These are phyloP conservation scores for Nepenthes gracilis DNA, from an alignment of 148 eudicot genomes.

Conservation along the genomic window DNA sequence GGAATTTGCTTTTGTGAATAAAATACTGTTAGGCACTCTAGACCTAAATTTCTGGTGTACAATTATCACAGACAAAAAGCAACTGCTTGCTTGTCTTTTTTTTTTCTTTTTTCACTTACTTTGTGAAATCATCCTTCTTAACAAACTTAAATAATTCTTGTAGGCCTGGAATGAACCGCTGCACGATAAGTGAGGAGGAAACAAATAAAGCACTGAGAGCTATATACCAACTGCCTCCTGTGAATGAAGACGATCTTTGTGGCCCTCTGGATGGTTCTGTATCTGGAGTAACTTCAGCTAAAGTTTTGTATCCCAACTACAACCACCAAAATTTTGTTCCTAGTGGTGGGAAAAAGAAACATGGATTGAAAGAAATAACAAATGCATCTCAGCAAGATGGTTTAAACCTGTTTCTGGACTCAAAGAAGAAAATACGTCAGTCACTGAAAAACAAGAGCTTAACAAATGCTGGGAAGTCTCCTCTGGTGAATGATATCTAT, in stretches of 20 bases:
- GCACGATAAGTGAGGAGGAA: constrained; percentile 67
- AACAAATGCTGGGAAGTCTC: constrained; percentile 25
- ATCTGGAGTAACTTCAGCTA: constrained; percentile 19
- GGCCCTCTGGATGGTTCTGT: constrained; percentile 26
- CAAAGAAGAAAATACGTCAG: constrained; percentile 28
- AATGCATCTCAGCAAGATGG: constrained; percentile 27
- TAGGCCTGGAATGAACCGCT: constrained; percentile 87
- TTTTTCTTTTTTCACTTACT: background rate
- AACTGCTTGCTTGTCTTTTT: background rate
- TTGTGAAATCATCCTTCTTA: constrained; percentile 6
- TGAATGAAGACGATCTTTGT: constrained; percentile 18
- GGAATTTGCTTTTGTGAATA: background rate
- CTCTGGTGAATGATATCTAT: constrained; percentile 18
- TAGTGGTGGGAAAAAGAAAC: constrained; percentile 29
- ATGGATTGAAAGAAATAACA: constrained; percentile 34
- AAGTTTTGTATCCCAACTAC: constrained; percentile 15
- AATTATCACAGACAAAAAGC: too few species aligned
- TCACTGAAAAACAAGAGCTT: constrained; percentile 27
- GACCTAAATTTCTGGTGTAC: too few species aligned
- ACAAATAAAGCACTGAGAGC: constrained; percentile 42
- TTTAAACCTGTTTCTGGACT: constrained; percentile 22
- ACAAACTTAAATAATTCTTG: constrained; percentile 1
- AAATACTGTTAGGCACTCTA: background rate
- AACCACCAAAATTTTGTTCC: constrained; percentile 10
- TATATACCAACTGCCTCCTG: constrained; percentile 30